Conservation (phyloP, 345 rosid species). For the Salix caprea region DNA sequence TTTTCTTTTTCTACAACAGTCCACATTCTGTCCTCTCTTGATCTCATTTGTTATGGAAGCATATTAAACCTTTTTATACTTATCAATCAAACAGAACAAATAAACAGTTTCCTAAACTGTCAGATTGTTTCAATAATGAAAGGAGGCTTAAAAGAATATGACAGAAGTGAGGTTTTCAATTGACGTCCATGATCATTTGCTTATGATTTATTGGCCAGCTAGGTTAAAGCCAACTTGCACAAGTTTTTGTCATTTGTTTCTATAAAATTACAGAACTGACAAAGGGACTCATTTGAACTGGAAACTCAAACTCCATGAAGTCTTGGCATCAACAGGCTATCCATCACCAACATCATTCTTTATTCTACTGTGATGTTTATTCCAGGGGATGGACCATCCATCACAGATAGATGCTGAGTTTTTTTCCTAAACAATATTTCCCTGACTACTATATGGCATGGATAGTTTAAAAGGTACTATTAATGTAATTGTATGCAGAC, state of each 20-base stretch:
- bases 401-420: background rate
- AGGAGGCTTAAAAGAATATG: too few relatives aligned
- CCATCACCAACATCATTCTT: background rate
- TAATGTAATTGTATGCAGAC: background rate
- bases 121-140: too few relatives aligned
- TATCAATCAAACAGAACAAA: too few relatives aligned
- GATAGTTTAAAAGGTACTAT: too few relatives aligned
- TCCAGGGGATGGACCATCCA: background rate
- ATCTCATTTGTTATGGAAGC: too few relatives aligned
- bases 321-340: background rate
- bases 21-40: too few relatives aligned
- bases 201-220: too few relatives aligned
- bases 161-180: too few relatives aligned
- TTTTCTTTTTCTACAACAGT: too few relatives aligned
- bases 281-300: background rate
- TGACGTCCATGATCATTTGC: too few relatives aligned
- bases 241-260: background rate
- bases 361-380: background rate
- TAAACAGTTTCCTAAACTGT: too few relatives aligned
- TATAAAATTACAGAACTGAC: background rate
- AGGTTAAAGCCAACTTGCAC: background rate
- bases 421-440: background rate
- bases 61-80: too few relatives aligned
- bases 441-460: background rate
- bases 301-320: background rate